Evolutionary conservation across 352 stramenopile species (phyloP), one percentile per base, ranked within the genome.

Genomic region (Globisporangium radiosum): DNA sequence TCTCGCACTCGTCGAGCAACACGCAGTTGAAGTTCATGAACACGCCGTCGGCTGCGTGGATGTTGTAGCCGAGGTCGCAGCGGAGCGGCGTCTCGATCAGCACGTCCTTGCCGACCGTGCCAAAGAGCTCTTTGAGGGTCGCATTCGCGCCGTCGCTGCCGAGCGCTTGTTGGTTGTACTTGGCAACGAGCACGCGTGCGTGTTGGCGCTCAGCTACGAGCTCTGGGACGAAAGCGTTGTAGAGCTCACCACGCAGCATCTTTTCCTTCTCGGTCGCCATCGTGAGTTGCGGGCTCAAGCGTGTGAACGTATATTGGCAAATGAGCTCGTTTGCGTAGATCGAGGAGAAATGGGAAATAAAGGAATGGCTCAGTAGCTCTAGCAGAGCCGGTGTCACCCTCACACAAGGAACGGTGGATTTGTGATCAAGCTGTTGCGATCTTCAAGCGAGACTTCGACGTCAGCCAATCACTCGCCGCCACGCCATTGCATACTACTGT

Each of bases 11-110:
- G 68, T 97, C 87, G 5, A 97, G 73, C 19, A 97, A 63, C 33
- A 87, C 78, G 56, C 85, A 95, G 63, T 89, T 85, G 68, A 92
- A 92, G 67, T 96, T 94, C 70, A 93, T 89, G 72, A 81, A 95
- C 52, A 92, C 85, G 57, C 72, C 73, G 38, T 86, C 69, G 5
- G 71, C 87, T 15, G 93, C 25, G 52, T 70, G 56, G 60, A 94
- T 86, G 64, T 96, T 90, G 64, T 62, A 80, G 38, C 88, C 87
- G 68, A 96, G 96, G 73, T 97, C 88, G 59, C 81, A 89, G 54
- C 87, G 73, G 66, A 96, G 95, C 7, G 85, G 87, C 63, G 85
- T 71, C 70, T 95, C 81, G 47, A 96, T 77, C 43, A 72, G 60
- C 45, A 76, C 70, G 47, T 73, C 54, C 0, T 70, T 33, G 9